Base-by-base conservation (phyloP, 495 filamentous ascomycete species). In the Aspergillus asperescens region DNA sequence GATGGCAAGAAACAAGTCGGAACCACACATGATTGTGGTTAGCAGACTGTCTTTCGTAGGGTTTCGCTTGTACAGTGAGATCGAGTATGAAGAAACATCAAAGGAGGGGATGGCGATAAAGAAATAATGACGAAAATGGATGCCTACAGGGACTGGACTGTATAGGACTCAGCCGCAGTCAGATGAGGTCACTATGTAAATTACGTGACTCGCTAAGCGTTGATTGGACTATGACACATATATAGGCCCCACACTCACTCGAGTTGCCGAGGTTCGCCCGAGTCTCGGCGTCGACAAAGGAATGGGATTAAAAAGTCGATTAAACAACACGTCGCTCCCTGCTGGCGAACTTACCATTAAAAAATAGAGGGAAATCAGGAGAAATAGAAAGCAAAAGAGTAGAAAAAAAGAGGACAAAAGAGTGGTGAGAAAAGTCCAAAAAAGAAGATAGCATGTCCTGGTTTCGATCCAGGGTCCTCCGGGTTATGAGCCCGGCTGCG, bases 1-100 rank as follows among this genome's bases (percentile, higher is more conserved):
- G 27, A 96, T 63, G 67, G 80, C 88, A 59, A 98, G 84, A 71
- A 97, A 96, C 57, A 89, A 77, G 73, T 98, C 93, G 50, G 86
- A 82, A 73, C 89, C 89, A 64, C 78, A 82, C 76, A 78, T 84
- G 59, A 49, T 62, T 57, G 54, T 48, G 40, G 35, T 52, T 41
- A 24, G 4, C 12, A 35, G n/a, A 16, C 31, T 34, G 10, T 5
- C 15, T 5, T 34, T n/a, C 15, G 31, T 29, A 34, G 15, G 9
- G 10, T n/a, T 12, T 34, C 9, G 31, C 10, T 34, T 34, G 5
- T 5, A 3, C 31, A 3, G 31, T 34, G 31, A 34, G 31, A 12
- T 34, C 3, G n/a, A n/a, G n/a, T n/a, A n/a, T n/a, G n/a, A n/a
- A n/a, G n/a, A n/a, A n/a, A n/a, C n/a, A n/a, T n/a, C n/a, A n/a